Conservation (phyloP, 768 basidiomycete genomes). For the Lepiota subincarnata region DNA sequence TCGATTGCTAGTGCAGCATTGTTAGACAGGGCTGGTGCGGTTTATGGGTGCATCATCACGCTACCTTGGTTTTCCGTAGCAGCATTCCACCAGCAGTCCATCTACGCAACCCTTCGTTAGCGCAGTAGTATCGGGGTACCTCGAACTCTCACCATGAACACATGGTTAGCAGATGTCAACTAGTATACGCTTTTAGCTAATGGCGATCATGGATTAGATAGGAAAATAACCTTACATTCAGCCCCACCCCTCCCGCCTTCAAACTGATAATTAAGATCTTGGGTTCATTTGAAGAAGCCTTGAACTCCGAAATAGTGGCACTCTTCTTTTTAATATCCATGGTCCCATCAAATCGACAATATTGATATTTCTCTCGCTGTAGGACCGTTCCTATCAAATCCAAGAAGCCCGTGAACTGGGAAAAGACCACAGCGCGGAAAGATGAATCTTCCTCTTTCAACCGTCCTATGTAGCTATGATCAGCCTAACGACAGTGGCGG, state of each 20-base stretch:
- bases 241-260: slow-evolving; percentile 89
- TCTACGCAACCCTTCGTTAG: slow-evolving; percentile 37
- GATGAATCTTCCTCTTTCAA: slow-evolving; percentile 67
- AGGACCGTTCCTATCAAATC: slow-evolving; percentile 74
- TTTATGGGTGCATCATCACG: not conserved
- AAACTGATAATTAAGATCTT: slow-evolving; percentile 76
- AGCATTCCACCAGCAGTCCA: slow-evolving; percentile 94
- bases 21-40: not conserved
- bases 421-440: slow-evolving; percentile 85
- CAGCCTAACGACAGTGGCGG: not conserved
- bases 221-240: slow-evolving; percentile 54
- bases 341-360: slow-evolving; percentile 86
- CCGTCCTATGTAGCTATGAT: slow-evolving; percentile 35
- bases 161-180: slow-evolving; percentile 79
- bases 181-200: slow-evolving; percentile 20
- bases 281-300: slow-evolving; percentile 58
- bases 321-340: slow-evolving; percentile 85
- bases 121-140: not conserved
- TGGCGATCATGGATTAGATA: not conserved
- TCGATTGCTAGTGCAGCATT: slow-evolving; percentile 57
- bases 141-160: slow-evolving; percentile 64
- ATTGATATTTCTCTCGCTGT: slow-evolving; percentile 62
- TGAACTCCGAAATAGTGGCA: slow-evolving; percentile 75
- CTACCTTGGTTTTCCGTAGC: slow-evolving; percentile 78
- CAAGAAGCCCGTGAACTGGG: slow-evolving; percentile 85